Evolutionary conservation across 768 basidiomycete species (phyloP), one percentile per base, ranked within the genome.

Genomic region (Lactarius vividus): DNA sequence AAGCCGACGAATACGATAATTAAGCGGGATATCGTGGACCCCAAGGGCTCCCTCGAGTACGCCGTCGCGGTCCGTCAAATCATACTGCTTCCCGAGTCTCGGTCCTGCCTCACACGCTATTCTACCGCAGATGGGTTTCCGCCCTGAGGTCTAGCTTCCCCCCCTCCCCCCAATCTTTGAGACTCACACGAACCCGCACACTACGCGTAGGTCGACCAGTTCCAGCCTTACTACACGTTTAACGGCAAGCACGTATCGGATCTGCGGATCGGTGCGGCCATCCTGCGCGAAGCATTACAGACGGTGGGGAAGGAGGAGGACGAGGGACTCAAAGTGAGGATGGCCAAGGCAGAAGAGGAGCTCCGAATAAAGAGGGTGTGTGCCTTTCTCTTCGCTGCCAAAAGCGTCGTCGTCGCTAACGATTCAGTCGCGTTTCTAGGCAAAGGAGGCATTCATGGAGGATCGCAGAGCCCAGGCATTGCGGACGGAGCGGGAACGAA

Each of bases 401-500:
- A 49, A 26, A 3, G 1, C n/a, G 10, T 28, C 35, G 37, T 18
- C 16, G 5, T 18, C 54, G 39, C 54, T 39, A 15, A n/a, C 31
- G 35, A 42, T 62, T 66, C 26, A 29, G 46, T n/a, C 52, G 29
- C 49, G 11, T 16, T 52, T 46, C 2, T 68, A 93, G 92, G 86
- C 89, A n/a, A 90, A 86, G 73, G 75, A 92, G 58, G 88, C 88
- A 1, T 93, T 85, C 73, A 80, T 92, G 71, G 92, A 94, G 56
- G 92, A 94, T 72, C 83, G 92, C 59, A 87, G 80, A 72, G 75
- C 78, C 1, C 88, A 86, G 71, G 74, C 76, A 70, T 60, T 82
- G 65, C 75, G 75, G 9, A 85, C 91, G 65, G 78, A 88, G 71
- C 79, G 84, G 69, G 91, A 93, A 68, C 82, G 76, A 72, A 78